Percentiles rank a stretch among this genome's conserved stretches.
Conservation (phyloP, 2,329 filamentous ascomycete genomes). For the Ceratocystis alfenasii region DNA sequence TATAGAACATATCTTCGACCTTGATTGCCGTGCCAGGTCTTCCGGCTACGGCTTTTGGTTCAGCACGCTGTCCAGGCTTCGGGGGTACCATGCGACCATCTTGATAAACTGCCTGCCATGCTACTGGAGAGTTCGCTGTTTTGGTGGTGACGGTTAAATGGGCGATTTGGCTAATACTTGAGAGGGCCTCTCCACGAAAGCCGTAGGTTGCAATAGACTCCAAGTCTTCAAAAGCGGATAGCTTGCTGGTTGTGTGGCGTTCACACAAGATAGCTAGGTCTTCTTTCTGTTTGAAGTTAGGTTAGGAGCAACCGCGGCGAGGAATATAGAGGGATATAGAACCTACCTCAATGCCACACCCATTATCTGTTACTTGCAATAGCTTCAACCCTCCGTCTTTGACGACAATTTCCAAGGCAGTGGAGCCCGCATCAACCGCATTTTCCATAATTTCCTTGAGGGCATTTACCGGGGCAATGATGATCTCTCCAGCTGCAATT, state of each 20-base stretch:
- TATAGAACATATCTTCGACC: constrained; percentile 96
- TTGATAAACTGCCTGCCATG: constrained; percentile 81
- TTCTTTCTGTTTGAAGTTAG: constrained; percentile 52
- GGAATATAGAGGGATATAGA: not conserved
- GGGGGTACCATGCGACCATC: constrained; percentile 68
- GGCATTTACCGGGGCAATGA: constrained; percentile 90
- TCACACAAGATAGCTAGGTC: constrained; percentile 88
- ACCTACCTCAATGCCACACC: constrained; percentile 80
- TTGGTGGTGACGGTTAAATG: constrained; percentile 92
- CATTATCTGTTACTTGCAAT: constrained; percentile 94
- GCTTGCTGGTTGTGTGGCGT: constrained; percentile 91
- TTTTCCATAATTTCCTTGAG: constrained; percentile 96
- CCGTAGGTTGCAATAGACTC: constrained; percentile 86
- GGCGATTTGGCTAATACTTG: constrained; percentile 96
- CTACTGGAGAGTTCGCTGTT: constrained; percentile 74
- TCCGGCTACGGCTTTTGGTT: constrained; percentile 79
- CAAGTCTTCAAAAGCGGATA: constrained; percentile 86
- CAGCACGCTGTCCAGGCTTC: constrained; percentile 76
- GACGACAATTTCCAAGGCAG: constrained; percentile 75
- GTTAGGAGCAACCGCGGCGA: not conserved
- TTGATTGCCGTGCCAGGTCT: constrained; percentile 87
- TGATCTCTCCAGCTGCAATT: constrained; percentile 95
- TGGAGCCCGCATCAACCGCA: constrained; percentile 91
- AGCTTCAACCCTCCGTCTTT: constrained; percentile 93
- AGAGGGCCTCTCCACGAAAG: constrained; percentile 91